Conservation (phyloP, 2,329 filamentous ascomycete genomes). For the Fusarium sp. region DNA sequence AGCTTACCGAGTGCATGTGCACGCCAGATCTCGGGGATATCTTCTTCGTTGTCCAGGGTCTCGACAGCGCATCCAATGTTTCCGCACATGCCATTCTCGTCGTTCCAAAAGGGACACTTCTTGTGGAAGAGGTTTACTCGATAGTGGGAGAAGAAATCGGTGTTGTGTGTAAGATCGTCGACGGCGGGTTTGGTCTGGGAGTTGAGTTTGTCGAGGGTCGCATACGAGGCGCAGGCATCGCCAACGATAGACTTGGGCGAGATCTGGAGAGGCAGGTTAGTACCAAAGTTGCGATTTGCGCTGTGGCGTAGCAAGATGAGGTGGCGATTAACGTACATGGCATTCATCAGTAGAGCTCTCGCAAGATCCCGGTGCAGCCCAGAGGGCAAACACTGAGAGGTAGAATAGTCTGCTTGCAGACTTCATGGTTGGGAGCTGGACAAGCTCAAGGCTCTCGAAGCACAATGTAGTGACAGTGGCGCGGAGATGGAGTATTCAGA, state of each 20-base stretch:
- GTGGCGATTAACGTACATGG: conserved; percentile 60
- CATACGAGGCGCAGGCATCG: conserved; percentile 95
- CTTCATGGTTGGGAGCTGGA: conserved; percentile 59
- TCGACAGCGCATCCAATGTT: conserved; percentile 97
- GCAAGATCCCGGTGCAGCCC: conserved; percentile 63
- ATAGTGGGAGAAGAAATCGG: conserved; percentile 99
- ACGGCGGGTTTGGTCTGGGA: conserved; percentile 79
- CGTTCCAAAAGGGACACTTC: conserved; percentile 95
- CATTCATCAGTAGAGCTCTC: conserved; percentile 62
- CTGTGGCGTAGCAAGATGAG: background rate
- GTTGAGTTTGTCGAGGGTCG: conserved; percentile 89
- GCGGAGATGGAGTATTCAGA: background rate
- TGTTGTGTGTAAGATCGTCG: conserved; percentile 83
- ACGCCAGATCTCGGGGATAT: conserved; percentile 92
- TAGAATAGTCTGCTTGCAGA: conserved; percentile 68
- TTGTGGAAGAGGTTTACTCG: conserved; percentile 95
- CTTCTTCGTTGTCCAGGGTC: conserved; percentile 93
- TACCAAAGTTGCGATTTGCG: too few relatives aligned
- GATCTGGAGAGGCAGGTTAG: conserved; percentile 72
- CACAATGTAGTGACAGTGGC: conserved; percentile 8
- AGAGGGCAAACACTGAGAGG: conserved; percentile 69
- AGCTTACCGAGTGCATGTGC: conserved; percentile 92
- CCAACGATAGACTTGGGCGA: conserved; percentile 90
- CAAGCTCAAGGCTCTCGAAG: conserved; percentile 10
- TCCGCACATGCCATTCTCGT: conserved; percentile 93